Evolutionary conservation across 176 grass and related monocot genomes (phyloP).

Genomic region (Bothriochloa decipiens): DNA sequence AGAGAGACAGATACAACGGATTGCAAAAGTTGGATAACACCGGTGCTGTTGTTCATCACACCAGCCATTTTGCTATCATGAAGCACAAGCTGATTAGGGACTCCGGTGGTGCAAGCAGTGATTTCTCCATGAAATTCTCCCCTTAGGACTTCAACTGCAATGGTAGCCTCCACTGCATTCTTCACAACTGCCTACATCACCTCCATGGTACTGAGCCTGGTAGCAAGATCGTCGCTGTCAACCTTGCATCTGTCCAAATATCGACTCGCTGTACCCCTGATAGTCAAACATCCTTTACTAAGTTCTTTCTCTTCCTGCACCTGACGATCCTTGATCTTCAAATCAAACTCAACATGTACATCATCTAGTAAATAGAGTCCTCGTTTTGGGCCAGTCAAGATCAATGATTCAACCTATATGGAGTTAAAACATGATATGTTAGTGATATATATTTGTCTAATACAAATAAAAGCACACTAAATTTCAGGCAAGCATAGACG

Average conservation of each 20-base stretch:
- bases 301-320: background rate
- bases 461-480: no score
- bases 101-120: background rate
- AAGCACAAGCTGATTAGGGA: background rate
- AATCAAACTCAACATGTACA: background rate
- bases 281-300: background rate
- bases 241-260: background rate
- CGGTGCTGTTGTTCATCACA: background rate
- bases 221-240: background rate
- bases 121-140: conserved; percentile 1
- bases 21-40: background rate
- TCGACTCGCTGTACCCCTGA: background rate
- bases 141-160: background rate
- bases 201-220: conserved; percentile 6
- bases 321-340: background rate
- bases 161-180: background rate
- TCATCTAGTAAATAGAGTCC: background rate
- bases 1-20: background rate
- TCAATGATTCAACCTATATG: background rate
- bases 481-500: no score
- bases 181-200: background rate
- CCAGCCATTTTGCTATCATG: background rate
- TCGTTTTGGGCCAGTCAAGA: conserved; percentile 8
- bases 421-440: no score
- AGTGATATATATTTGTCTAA: no score